These are phyloP conservation scores for Gracilaria caudata DNA, from an alignment of 23 red algal species.

Conservation along the genomic window DNA sequence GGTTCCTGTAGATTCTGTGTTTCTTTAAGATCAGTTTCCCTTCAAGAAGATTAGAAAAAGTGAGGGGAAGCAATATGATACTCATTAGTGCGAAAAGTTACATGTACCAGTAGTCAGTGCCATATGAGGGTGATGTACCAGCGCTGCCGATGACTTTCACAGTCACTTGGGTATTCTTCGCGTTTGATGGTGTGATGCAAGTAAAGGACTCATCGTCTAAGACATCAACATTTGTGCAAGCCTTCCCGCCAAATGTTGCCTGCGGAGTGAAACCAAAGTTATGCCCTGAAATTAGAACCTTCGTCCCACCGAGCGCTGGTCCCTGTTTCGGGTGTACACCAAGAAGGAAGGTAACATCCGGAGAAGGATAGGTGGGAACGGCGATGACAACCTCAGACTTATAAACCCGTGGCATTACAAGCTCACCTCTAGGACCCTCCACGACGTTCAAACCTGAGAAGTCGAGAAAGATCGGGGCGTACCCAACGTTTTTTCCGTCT, in stretches of 20 bases:
- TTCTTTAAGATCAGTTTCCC: neutral
- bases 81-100: constrained; percentile 8
- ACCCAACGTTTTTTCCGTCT: constrained; percentile 48
- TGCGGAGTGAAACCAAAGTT: constrained; percentile 66
- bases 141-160: constrained; percentile 35
- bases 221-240: constrained; percentile 54
- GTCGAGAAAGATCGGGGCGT: constrained; percentile 49
- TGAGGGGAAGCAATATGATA: neutral
- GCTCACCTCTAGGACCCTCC: constrained; percentile 52
- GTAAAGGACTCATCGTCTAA: constrained; percentile 55
- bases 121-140: constrained; percentile 61
- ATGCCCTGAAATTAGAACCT: constrained; percentile 49
- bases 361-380: constrained; percentile 25
- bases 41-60: neutral
- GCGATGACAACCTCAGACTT: constrained; percentile 48
- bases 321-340: constrained; percentile 64
- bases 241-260: constrained; percentile 64
- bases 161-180: constrained; percentile 37
- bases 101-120: constrained; percentile 66
- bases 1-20: neutral
- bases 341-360: constrained; percentile 68
- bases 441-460: constrained; percentile 64
- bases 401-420: constrained; percentile 72
- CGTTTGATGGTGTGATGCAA: constrained; percentile 26
- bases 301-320: constrained; percentile 58